Conservation (phyloP, 495 filamentous ascomycete species). For the Penicillium alfredii region DNA sequence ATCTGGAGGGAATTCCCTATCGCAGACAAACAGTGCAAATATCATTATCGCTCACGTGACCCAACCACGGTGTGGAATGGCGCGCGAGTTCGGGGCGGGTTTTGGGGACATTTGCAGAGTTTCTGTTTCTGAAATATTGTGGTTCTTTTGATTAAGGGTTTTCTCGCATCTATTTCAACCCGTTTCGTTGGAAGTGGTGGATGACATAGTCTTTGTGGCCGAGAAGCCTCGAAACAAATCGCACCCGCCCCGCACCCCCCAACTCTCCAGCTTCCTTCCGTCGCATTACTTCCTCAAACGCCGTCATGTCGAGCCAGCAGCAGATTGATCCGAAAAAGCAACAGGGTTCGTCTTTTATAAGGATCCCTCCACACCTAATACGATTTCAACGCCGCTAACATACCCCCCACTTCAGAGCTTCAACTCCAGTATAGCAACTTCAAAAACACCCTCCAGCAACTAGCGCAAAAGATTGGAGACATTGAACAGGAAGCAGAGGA, state of each 20-base stretch:
- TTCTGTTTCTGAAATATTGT: no score
- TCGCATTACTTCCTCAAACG: conserved; percentile 10
- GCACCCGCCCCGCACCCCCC: conserved; percentile 32
- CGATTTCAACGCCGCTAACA: no score
- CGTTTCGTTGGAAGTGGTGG: no score
- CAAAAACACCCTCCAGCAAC: conserved; percentile 89
- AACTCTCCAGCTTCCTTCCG: conserved; percentile 25
- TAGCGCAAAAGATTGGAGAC: conserved; percentile 94
- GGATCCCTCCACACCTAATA: no score
- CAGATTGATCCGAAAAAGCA: conserved; percentile 63
- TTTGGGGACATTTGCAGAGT: no score
- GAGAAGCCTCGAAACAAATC: conserved; percentile 14
- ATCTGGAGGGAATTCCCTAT: not conserved
- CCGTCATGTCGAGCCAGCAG: conserved; percentile 40
- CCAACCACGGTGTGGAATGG: not conserved
- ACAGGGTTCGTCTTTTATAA: no score
- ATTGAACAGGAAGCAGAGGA: conserved; percentile 96
- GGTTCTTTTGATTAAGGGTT: no score
- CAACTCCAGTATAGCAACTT: conserved; percentile 90
- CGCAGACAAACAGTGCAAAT: conserved; percentile 24
- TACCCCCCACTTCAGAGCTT: conserved; percentile 57
- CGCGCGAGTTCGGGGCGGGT: no score
- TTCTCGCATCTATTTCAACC: no score
- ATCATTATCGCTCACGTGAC: conserved; percentile 21
- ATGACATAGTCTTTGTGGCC: conserved; percentile 9